phyloP scores from a whole-genome alignment of 2,329 filamentous ascomycete species.

The Diaporthe sp. region DNA sequence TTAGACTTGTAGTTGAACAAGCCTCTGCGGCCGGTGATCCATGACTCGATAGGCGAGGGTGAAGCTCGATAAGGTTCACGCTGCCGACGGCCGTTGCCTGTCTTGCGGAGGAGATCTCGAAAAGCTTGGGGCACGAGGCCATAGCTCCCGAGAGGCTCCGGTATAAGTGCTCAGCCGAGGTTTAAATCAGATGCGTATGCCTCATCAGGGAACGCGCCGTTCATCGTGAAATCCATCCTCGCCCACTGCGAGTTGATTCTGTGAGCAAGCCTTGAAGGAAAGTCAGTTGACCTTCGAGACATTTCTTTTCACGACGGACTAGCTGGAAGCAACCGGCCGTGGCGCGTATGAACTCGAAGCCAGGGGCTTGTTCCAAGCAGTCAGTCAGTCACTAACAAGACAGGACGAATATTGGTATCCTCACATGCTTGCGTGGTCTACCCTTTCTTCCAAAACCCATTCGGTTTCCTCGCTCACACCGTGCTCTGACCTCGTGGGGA shows the following conservation, averaged over 20 bases:
- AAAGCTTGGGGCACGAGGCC: constrained; percentile 17
- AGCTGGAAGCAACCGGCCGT: not conserved
- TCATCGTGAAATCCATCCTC: not conserved
- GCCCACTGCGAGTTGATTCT: not conserved
- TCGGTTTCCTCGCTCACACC: not conserved
- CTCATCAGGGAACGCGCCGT: not conserved
- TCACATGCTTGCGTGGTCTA: not conserved
- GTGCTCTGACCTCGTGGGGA: constrained; percentile 11
- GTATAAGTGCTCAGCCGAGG: not conserved
- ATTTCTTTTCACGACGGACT: not conserved
- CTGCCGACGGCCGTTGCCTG: constrained; percentile 15
- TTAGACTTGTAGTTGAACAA: constrained; percentile 5
- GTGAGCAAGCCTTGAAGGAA: not conserved
- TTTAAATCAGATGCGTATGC: not conserved
- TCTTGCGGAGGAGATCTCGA: not conserved
- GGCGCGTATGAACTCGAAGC: not conserved
- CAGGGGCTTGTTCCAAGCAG: not conserved
- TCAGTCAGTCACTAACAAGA: not conserved
- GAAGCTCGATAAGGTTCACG: constrained; percentile 18
- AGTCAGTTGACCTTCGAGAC: not conserved
- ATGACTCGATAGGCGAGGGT: constrained; percentile 16
- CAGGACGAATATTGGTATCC: not conserved
- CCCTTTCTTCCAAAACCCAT: not conserved
- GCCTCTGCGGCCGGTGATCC: constrained; percentile 6
- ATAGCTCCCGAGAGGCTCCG: constrained; percentile 15